Conservation (phyloP, 129 eudicot genomes). For the Flaveria sonorensis region DNA sequence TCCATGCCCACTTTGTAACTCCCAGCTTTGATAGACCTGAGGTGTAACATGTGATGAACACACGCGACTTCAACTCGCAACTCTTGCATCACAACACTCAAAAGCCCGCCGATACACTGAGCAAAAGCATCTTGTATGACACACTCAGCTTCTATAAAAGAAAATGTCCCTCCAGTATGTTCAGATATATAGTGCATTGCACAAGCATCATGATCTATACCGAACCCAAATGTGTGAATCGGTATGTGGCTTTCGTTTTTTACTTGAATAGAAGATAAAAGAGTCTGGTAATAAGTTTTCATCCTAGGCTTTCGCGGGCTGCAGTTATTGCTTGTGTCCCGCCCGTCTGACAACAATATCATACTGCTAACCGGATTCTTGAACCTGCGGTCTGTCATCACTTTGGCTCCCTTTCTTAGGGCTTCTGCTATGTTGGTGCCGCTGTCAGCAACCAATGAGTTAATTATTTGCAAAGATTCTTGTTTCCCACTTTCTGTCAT, state of each 20-base stretch:
- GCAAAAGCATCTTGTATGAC: constrained; percentile 97
- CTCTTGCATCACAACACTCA: constrained; percentile 84
- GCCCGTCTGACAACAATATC: constrained; percentile 85
- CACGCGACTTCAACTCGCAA: constrained; percentile 59
- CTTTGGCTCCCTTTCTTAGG: constrained; percentile 68
- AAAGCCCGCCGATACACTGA: constrained; percentile 92
- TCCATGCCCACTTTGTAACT: constrained; percentile 48
- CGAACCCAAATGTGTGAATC: constrained; percentile 88
- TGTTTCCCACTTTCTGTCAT: constrained; percentile 69
- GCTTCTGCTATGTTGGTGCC: constrained; percentile 80
- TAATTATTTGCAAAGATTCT: constrained; percentile 71
- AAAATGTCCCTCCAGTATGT: constrained; percentile 82
- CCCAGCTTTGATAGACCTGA: constrained; percentile 70
- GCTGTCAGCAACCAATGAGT: constrained; percentile 59
- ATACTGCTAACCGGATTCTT: constrained; percentile 78
- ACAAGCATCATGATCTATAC: constrained; percentile 79
- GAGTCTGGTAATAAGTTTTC: constrained; percentile 26
- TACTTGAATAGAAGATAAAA: constrained; percentile 51
- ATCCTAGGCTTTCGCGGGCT: constrained; percentile 37
- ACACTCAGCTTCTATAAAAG: constrained; percentile 72
- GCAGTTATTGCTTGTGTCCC: constrained; percentile 53
- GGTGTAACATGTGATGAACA: constrained; percentile 42
- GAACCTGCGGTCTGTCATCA: constrained; percentile 59
- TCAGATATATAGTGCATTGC: constrained; percentile 81
- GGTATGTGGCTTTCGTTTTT: constrained; percentile 44